Conservation (phyloP, 306 rosid genomes). For the Alnus rubra region DNA sequence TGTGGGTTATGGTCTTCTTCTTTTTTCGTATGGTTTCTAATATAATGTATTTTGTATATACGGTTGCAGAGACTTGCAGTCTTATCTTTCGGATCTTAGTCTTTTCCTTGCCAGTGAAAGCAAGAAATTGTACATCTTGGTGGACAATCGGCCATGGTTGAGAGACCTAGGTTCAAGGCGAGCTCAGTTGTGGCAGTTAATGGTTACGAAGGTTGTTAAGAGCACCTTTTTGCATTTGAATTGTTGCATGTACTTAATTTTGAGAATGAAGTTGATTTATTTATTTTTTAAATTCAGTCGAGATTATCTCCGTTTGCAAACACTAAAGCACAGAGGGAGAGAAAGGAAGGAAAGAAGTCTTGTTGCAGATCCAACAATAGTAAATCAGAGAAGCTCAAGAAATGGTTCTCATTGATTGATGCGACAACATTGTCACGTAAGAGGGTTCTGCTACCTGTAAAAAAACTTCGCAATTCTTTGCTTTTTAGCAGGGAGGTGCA, state of each 20-base stretch:
- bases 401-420: slow-evolving; percentile 72
- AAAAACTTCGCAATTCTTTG: slow-evolving; percentile 64
- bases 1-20: background rate
- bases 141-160: slow-evolving; percentile 95
- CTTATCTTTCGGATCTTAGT: slow-evolving; percentile 87
- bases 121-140: slow-evolving; percentile 73
- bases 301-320: slow-evolving; percentile 94
- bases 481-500: slow-evolving; percentile 70
- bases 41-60: slow-evolving; percentile 20
- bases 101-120: slow-evolving; percentile 77
- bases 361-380: slow-evolving; percentile 39
- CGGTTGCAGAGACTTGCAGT: slow-evolving; percentile 87
- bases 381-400: slow-evolving; percentile 43
- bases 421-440: slow-evolving; percentile 58
- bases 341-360: slow-evolving; percentile 50
- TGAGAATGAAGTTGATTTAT: slow-evolving; percentile 12
- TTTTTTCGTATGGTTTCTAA: background rate
- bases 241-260: slow-evolving; percentile 15
- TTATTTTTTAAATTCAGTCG: slow-evolving; percentile 55
- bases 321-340: slow-evolving; percentile 56
- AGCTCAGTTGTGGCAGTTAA: slow-evolving; percentile 91
- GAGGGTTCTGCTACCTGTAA: slow-evolving; percentile 80
- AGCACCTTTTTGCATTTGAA: slow-evolving; percentile 15
- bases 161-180: slow-evolving; percentile 66
- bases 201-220: slow-evolving; percentile 86